Evolutionary conservation across 352 stramenopile genomes (phyloP), one percentile per base, ranked within the genome.

Genomic region (Phytopythium chamaehyphon): DNA sequence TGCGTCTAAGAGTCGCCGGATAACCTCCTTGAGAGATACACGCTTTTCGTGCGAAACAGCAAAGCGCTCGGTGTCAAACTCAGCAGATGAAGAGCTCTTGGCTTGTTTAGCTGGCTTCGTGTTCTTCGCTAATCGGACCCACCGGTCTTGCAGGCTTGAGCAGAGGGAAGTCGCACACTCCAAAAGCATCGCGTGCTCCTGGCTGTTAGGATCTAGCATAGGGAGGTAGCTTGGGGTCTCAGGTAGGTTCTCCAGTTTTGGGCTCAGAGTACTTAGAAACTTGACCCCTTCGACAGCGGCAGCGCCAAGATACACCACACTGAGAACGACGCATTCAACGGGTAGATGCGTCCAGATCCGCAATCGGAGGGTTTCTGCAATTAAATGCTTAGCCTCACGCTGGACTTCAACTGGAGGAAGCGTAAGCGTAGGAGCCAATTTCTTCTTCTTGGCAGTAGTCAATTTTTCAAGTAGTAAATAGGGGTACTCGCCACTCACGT

Each of bases 391-490:
- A 14, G 76, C 78, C 64, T 92, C 78, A 40, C 71, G 83, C 40
- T 85, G 72, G 8, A 88, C 65, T 26, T 87, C 81, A 4, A 49
- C 24, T 2, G 78, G 70, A 21, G 67, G 67, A 10, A 62, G 26
- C 6, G 57, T 61, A 38, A 54, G 47, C 38, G 40, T 61, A 6
- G 64, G 26, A 3, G 21, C 31, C 1, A 68, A 38, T 18, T 76
- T 74, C 57, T 84, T 85, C 33, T 66, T 69, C 54, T 78, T 80
- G 3, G 53, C 62, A 3, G 62, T 70, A 28, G 75, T 84, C 15
- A 91, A 48, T n/a, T 71, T 39, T n/a, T 92, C 81, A n/a, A 93
- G 56, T 26, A 93, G 50, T 14, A 61, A 58, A 38, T 91, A 93
- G 16, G 73, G 73, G 40, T 95, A 73, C 58, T 83, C 75, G 5